These are phyloP conservation scores for Alternaria brassicae DNA, from an alignment of 2,329 filamentous ascomycete species.

Conservation along the genomic window DNA sequence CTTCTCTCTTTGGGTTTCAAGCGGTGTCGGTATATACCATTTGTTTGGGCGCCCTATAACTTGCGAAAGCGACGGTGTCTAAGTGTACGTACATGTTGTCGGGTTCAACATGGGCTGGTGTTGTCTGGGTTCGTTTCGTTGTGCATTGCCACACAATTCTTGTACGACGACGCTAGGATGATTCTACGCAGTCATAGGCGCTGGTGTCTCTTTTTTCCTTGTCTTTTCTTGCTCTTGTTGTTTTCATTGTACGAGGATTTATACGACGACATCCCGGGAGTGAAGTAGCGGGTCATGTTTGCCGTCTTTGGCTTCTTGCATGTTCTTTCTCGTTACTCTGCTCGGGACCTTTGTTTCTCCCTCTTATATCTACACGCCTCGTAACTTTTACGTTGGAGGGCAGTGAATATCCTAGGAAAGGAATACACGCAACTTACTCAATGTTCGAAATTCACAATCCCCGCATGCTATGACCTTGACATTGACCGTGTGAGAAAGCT, in stretches of 20 bases:
- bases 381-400: conserved; percentile 29
- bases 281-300: conserved; percentile 11
- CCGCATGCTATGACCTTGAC: too few relatives aligned
- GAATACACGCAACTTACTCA: conserved; percentile 42
- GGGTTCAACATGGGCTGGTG: conserved; percentile 25
- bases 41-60: conserved; percentile 44
- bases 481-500: not conserved
- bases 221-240: conserved; percentile 20
- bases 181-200: conserved; percentile 46
- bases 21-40: conserved; percentile 53
- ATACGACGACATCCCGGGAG: conserved; percentile 26
- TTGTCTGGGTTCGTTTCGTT: conserved; percentile 28
- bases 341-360: conserved; percentile 33
- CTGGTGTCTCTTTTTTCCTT: conserved; percentile 23
- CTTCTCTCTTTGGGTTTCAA: conserved; percentile 31
- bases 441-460: too few relatives aligned
- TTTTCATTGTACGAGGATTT: conserved; percentile 47
- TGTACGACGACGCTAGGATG: conserved; percentile 49
- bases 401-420: conserved; percentile 44
- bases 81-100: conserved; percentile 30
- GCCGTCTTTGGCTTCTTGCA: conserved; percentile 39
- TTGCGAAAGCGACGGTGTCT: conserved; percentile 50
- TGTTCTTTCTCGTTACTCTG: conserved; percentile 30
- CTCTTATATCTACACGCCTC: conserved; percentile 46
- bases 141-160: conserved; percentile 40